phyloP scores from a whole-genome alignment of 768 basidiomycete species.

The Daedalea quercina region DNA sequence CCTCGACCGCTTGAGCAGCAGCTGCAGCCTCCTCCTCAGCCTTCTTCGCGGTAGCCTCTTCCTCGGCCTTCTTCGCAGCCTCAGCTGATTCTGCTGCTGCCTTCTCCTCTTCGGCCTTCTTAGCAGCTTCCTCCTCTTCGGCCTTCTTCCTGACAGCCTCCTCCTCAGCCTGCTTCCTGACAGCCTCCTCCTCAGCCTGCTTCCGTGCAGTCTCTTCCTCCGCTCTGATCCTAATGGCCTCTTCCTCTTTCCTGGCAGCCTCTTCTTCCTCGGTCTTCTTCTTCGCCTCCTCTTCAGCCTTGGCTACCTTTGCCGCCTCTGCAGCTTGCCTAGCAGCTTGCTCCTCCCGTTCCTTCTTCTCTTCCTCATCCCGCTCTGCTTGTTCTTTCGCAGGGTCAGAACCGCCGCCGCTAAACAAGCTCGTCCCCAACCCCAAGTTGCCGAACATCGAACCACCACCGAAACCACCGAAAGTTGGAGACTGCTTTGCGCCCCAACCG shows the following conservation, averaged over 20 bases:
- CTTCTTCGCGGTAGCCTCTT: slow-evolving; percentile 5
- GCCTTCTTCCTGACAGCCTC: neutral
- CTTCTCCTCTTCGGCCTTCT: slow-evolving; percentile 7
- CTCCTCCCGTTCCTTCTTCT: slow-evolving; percentile 11
- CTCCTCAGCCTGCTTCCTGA: slow-evolving; percentile 4
- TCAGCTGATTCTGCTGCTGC: slow-evolving; percentile 10
- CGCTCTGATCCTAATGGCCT: slow-evolving; percentile 15
- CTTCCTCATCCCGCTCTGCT: slow-evolving; percentile 10
- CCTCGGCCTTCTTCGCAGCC: slow-evolving; percentile 2
- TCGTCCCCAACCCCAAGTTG: neutral
- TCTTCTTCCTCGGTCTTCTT: slow-evolving; percentile 3
- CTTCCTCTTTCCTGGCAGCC: slow-evolving; percentile 13
- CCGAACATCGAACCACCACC: slow-evolving; percentile 1
- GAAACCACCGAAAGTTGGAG: neutral
- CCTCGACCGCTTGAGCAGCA: neutral
- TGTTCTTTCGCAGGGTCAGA: neutral
- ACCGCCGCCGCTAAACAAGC: slow-evolving; percentile 11
- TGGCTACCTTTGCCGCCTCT: slow-evolving; percentile 9
- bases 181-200: slow-evolving; percentile 20
- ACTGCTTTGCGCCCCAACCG: slow-evolving; percentile 4
- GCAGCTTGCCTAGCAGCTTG: slow-evolving; percentile 3
- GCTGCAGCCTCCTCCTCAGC: slow-evolving; percentile 7
- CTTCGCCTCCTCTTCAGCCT: slow-evolving; percentile 3
- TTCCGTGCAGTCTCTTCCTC: slow-evolving; percentile 19
- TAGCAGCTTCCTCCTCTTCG: slow-evolving; percentile 4